A percentile compares a stretch with the other conserved stretches of the same genome.
Conservation (phyloP, 345 rosid genomes). For the Clausena lansium region DNA sequence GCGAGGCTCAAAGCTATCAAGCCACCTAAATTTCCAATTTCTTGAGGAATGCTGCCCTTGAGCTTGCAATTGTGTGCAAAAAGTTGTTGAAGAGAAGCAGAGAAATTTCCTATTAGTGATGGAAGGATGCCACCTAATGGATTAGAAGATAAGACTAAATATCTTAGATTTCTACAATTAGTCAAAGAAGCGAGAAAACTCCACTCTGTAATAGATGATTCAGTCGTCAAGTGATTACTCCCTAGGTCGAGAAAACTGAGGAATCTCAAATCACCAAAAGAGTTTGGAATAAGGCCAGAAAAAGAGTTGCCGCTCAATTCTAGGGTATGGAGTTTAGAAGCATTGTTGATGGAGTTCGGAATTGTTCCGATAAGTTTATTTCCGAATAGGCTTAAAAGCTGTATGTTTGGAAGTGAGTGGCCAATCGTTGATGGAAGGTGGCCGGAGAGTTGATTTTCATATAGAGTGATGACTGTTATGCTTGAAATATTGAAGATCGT, state of each 20-base stretch:
- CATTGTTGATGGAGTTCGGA: constrained; percentile 8
- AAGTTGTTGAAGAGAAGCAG: too few species aligned
- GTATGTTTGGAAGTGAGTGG: constrained; percentile 3
- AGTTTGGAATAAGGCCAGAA: not conserved
- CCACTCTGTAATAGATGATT: not conserved
- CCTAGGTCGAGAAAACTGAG: too few species aligned
- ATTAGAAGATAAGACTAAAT: too few species aligned
- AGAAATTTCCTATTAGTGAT: too few species aligned
- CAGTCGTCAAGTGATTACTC: too few species aligned
- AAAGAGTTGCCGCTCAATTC: not conserved
- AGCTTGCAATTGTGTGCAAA: too few species aligned
- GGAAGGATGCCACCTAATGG: too few species aligned
- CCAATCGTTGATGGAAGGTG: constrained; percentile 5
- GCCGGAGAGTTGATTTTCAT: not conserved
- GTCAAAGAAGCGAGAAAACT: not conserved
- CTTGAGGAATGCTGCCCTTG: too few species aligned
- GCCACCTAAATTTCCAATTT: too few species aligned
- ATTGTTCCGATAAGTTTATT: constrained; percentile 12
- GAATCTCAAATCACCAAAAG: too few species aligned
- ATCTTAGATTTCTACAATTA: too few species aligned
- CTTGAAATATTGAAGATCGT: too few species aligned
- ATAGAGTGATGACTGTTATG: not conserved
- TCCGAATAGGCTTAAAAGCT: not conserved
- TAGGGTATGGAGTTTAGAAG: not conserved
- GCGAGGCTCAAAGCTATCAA: not conserved